phyloP scores from a whole-genome alignment of 2,329 filamentous ascomycete genomes.

The Ceratocystis lukuohia region DNA sequence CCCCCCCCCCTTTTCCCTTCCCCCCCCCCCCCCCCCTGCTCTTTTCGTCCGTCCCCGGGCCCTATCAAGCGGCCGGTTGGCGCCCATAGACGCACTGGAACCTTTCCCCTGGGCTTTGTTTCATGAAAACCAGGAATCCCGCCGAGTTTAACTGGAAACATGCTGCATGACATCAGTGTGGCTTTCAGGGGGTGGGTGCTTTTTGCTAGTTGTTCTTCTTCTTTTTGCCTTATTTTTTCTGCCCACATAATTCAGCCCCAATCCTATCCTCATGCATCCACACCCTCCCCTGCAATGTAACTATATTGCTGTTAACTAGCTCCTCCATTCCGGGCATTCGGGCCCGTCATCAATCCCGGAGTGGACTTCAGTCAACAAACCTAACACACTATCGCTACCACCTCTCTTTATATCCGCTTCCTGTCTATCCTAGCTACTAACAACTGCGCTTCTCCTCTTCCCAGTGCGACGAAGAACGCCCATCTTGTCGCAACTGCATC shows the following conservation, averaged over 20 bases:
- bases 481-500: slow-evolving; percentile 24
- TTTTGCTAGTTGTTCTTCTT: not conserved
- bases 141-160: not conserved
- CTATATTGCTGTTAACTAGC: not conserved
- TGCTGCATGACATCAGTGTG: not conserved
- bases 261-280: not conserved
- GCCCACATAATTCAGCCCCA: not conserved
- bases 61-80: not conserved
- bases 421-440: not conserved
- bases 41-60: not conserved
- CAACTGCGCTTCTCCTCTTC: not conserved
- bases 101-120: not conserved
- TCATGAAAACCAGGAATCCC: not conserved
- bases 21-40: not conserved
- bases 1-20: not conserved
- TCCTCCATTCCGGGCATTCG: not conserved
- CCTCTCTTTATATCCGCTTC: not conserved
- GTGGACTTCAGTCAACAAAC: not conserved
- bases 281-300: not conserved
- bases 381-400: not conserved
- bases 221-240: not conserved
- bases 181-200: not conserved
- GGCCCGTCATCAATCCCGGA: not conserved
- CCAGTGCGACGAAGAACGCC: slow-evolving; percentile 24
- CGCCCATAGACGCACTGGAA: not conserved